Evolutionary conservation across 2,329 filamentous ascomycete genomes (phyloP), one percentile per base, ranked within the genome.

Genomic region (Nakataea oryzae): DNA sequence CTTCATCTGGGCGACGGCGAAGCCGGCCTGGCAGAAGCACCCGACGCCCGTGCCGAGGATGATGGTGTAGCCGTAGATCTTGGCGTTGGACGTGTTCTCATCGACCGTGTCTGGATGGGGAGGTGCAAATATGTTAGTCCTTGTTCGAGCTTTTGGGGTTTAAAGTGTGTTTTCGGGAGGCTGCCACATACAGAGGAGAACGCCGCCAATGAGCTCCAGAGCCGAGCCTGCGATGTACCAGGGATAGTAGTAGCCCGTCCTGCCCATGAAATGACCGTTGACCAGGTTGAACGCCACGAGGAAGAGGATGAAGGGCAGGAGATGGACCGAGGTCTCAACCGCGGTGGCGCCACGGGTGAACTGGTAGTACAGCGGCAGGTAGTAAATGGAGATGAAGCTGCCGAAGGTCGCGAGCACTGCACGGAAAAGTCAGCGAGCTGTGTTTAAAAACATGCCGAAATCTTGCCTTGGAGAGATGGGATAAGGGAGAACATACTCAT

Each of bases 341-440:
- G 74, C 72, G 1, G 64, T 69, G 60, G 79, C 79, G 12, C 72
- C 72, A 4, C 70, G 70, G 0, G 72, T 72, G 66, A 82, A 83
- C 64, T 79, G 76, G 68, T 82, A 83, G 68, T 74, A 81, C 1
- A 83, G 67, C 0, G 81, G 81, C n/a, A 82, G 75, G 67, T 78
- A 82, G 68, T 81, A 83, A 27, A 78, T 68, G 17, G 66, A 59
- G 11, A 74, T 65, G 57, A 72, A 73, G 54, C 63, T 61, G 9
- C 65, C 65, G 17, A 67, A 64, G n/a, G 4, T 17, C n/a, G 47
- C 47, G 11, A 11, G 6, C 5, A 11, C 30, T 5, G 30, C n/a
- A n/a, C n/a, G n/a, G n/a, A n/a, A n/a, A n/a, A n/a, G n/a, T n/a
- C n/a, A n/a, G n/a, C n/a, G n/a, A n/a, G n/a, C n/a, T n/a, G n/a